Conservation (phyloP, 2,329 filamentous ascomycete species). For the Pseudohalonectria lignicola region DNA sequence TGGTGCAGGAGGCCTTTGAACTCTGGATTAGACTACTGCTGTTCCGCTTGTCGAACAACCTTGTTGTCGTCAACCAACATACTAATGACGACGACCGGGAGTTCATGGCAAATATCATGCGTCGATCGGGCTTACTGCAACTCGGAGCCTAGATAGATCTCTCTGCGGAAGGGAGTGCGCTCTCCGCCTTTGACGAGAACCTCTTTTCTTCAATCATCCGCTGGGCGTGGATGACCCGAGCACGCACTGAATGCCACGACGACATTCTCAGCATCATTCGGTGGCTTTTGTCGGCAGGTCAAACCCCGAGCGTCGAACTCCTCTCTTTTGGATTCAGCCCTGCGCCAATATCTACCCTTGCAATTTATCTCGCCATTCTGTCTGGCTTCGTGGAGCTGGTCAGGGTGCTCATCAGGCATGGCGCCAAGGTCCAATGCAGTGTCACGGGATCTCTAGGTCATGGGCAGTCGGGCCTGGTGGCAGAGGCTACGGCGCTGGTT, state of each 20-base stretch:
- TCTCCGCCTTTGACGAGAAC: background rate
- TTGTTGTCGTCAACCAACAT: background rate
- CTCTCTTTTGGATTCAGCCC: background rate
- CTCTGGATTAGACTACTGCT: background rate
- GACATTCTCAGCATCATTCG: background rate
- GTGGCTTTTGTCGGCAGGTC: background rate
- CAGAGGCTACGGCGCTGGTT: background rate
- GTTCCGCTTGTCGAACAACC: background rate
- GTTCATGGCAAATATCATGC: background rate
- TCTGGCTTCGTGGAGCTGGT: background rate
- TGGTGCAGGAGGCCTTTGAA: background rate
- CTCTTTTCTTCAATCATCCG: too few species aligned
- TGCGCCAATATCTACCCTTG: background rate
- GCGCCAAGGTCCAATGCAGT: background rate
- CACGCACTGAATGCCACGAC: background rate
- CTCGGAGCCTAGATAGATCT: background rate
- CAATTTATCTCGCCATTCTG: background rate
- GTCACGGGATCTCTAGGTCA: background rate
- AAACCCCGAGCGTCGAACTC: background rate
- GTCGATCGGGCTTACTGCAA: background rate
- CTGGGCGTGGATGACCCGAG: too few species aligned
- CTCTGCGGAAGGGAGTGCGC: too few species aligned
- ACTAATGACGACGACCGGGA: background rate
- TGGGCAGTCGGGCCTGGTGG: too few species aligned
- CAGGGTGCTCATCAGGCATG: background rate